Base-by-base conservation (phyloP, 1,139 yeast species). In the Suhomyces wounanorum region DNA sequence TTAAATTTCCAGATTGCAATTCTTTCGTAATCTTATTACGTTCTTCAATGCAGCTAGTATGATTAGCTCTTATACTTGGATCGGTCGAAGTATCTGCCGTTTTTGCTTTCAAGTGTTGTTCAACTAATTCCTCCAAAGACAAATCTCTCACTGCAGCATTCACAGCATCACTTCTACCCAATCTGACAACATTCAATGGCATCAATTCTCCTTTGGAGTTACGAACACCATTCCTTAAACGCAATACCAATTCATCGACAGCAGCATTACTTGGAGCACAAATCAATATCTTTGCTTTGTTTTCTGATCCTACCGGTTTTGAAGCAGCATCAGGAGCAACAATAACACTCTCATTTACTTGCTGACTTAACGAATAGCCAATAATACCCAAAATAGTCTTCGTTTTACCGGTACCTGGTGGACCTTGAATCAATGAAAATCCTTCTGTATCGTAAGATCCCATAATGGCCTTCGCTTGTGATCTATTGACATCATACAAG, bases 261-360 rank as follows among this genome's bases (percentile, higher is more conserved):
- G 99, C 99, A 0, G 99, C 99, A 72, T 95, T 95, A 66, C 97
- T 90, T 2, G 99, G 99, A 1, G 99, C 99, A 79, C 99, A 95
- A 30, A 95, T 84, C 48, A 95, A 73, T 3, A 95, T 82, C 52
- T 79, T 81, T 7, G 65, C 63, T 8, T 56, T 61, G 17, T 55
- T 58, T 14, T 55, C 55, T 1, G 55, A 55, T 2, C 55, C 47
- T n/a, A 52, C 37, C 11, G 53, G 44, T 43, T 48, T 54, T 6
- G 51, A 53, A 28, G 57, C 60, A 0, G 78, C 52, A 25, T 57
- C 61, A 0, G 78, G 75, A 2, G 70, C 61, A 1, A 63, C 59
- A 13, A 81, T 77, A 0, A 67, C 58, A 45, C 72, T 58, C 44
- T 64, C 62, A 52, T 64, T 59, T 45, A 44, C 53, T 17, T 63